These are phyloP conservation scores for Xylaria polymorpha DNA, from an alignment of 2,329 filamentous ascomycete genomes.

Conservation along the genomic window DNA sequence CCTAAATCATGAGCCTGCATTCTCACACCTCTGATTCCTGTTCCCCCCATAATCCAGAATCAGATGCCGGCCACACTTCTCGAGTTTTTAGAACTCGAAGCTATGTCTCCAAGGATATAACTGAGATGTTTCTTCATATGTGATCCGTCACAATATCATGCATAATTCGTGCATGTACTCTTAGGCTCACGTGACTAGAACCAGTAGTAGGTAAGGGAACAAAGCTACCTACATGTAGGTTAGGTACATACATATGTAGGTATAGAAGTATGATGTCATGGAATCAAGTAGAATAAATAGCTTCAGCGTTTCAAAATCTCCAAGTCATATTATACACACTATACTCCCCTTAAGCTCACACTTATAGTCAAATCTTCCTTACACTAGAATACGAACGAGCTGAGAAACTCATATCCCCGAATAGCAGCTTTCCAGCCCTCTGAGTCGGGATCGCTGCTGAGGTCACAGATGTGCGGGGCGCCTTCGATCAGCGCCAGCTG, in stretches of 20 bases:
- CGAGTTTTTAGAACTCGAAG: neutral
- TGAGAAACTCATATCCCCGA: slow-evolving; percentile 27
- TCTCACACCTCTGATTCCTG: too few relatives aligned
- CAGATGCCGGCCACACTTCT: neutral
- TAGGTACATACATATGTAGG: too few relatives aligned
- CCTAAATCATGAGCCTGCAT: too few relatives aligned
- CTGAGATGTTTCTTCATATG: neutral
- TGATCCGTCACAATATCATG: neutral
- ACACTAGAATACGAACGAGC: slow-evolving; percentile 21
- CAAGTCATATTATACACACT: neutral
- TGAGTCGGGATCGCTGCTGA: slow-evolving; percentile 29
- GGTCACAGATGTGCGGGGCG: slow-evolving; percentile 31
- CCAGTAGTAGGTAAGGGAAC: too few relatives aligned
- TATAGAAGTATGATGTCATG: neutral
- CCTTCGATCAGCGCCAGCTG: slow-evolving; percentile 31
- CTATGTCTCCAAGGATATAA: neutral
- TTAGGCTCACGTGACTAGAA: neutral
- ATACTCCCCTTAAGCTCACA: neutral
- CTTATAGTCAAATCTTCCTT: neutral
- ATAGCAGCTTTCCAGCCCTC: slow-evolving; percentile 31
- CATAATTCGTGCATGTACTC: neutral
- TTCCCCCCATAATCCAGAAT: neutral
- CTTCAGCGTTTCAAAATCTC: neutral
- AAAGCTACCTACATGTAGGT: neutral
- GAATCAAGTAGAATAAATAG: neutral